phyloP scores from a whole-genome alignment of 495 filamentous ascomycete genomes.

The Talaromyces stipitatus region DNA sequence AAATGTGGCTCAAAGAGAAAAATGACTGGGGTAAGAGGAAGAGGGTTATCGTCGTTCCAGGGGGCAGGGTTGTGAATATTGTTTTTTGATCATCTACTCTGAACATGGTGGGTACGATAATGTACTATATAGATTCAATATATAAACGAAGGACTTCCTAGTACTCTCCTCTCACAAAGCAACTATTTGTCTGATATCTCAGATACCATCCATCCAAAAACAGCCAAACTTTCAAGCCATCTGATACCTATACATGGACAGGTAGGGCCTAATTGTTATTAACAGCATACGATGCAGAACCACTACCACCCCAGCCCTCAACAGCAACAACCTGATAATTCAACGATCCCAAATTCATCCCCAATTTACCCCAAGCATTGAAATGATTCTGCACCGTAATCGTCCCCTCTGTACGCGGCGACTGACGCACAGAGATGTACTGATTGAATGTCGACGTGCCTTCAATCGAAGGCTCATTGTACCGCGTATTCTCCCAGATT shows the following conservation, averaged over 20 bases:
- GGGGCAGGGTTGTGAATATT: constrained; percentile 42
- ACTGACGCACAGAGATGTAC: constrained; percentile 51
- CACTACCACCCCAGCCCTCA: constrained; percentile 51
- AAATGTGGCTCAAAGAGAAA: constrained; percentile 36
- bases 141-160: too few species aligned
- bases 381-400: constrained; percentile 53
- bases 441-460: constrained; percentile 55
- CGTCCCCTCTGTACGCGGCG: constrained; percentile 46
- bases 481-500: constrained; percentile 50
- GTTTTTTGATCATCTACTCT: constrained; percentile 25
- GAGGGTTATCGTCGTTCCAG: constrained; percentile 39
- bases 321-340: constrained; percentile 56
- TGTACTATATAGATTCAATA: not conserved
- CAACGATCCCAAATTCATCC: constrained; percentile 43
- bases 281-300: constrained; percentile 43
- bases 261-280: not conserved
- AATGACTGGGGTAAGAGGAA: constrained; percentile 39
- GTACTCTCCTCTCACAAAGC: too few species aligned
- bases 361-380: constrained; percentile 46
- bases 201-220: too few species aligned
- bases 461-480: constrained; percentile 52
- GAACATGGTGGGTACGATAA: not conserved
- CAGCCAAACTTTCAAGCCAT: too few species aligned
- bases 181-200: not conserved
- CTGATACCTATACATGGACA: too few species aligned